Conservation (phyloP, 352 stramenopile species). For the Phytophthora sp. region DNA sequence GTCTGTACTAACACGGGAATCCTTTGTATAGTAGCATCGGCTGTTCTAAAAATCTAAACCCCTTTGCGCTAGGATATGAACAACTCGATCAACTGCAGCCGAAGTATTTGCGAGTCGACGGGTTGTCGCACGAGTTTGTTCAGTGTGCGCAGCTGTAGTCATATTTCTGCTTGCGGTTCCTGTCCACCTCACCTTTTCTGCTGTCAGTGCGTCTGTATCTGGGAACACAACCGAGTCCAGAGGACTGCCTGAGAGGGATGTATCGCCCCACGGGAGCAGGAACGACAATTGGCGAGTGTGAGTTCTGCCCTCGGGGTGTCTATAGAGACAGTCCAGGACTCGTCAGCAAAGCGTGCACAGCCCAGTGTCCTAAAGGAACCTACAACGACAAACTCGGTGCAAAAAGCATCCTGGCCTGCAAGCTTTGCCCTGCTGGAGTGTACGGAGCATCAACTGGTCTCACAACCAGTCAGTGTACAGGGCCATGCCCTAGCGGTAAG, state of each 20-base stretch:
- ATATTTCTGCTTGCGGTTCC: background rate
- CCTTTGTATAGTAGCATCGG: too few relatives aligned
- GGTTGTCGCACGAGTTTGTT: too few relatives aligned
- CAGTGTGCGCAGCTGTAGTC: conserved; percentile 9
- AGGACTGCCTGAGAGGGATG: conserved; percentile 66
- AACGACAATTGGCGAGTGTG: conserved; percentile 61
- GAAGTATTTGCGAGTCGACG: too few relatives aligned
- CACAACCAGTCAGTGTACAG: conserved; percentile 60
- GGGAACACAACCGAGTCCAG: conserved; percentile 54
- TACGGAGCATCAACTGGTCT: conserved; percentile 64
- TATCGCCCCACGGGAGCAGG: conserved; percentile 58
- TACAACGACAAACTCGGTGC: conserved; percentile 67
- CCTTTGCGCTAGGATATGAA: too few relatives aligned
- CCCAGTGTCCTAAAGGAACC: conserved; percentile 74
- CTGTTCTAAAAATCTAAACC: too few relatives aligned
- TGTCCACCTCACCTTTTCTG: too few relatives aligned
- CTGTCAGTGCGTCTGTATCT: conserved; percentile 56
- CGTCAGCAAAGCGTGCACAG: conserved; percentile 63
- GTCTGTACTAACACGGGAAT: too few relatives aligned
- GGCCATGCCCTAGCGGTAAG: conserved; percentile 68
- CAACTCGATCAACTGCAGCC: too few relatives aligned
- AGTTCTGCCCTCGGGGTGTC: conserved; percentile 72
- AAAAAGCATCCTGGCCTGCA: conserved; percentile 71
- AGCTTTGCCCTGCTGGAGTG: conserved; percentile 62
- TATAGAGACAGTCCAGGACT: conserved; percentile 76